Evolutionary conservation across 2,329 filamentous ascomycete genomes (phyloP).

Genomic region (Fusarium burgessii): DNA sequence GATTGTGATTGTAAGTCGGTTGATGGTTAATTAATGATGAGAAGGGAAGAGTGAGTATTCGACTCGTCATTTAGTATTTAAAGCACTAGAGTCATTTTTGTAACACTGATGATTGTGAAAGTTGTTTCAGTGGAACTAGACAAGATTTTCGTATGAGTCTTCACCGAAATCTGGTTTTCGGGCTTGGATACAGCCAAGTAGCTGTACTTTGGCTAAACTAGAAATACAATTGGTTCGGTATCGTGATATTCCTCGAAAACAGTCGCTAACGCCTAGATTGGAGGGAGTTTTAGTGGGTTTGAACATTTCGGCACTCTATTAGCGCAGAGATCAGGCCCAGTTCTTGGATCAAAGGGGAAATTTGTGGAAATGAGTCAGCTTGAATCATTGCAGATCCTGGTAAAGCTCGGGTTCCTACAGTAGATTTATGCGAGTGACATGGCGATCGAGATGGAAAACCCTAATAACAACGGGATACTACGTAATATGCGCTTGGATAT

Average conservation of each 20-base stretch:
- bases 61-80: fast-evolving
- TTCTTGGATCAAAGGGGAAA: background rate
- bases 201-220: no score
- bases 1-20: fast-evolving
- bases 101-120: fast-evolving
- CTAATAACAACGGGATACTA: no score
- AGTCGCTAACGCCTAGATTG: background rate
- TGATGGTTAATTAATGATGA: background rate
- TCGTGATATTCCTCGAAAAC: no score
- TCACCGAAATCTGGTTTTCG: background rate
- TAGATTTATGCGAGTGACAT: no score
- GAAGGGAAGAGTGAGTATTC: background rate
- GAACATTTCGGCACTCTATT: background rate
- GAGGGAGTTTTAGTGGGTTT: no score
- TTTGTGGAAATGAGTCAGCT: background rate
- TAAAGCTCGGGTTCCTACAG: no score
- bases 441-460: no score
- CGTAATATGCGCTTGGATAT: no score
- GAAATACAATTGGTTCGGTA: background rate
- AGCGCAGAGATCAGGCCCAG: background rate
- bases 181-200: background rate
- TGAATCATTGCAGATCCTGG: background rate
- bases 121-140: background rate
- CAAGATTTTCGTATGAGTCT: background rate
- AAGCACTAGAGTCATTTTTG: background rate